These are phyloP conservation scores for Candida pini DNA, from an alignment of 805 yeast species.

Conservation along the genomic window DNA sequence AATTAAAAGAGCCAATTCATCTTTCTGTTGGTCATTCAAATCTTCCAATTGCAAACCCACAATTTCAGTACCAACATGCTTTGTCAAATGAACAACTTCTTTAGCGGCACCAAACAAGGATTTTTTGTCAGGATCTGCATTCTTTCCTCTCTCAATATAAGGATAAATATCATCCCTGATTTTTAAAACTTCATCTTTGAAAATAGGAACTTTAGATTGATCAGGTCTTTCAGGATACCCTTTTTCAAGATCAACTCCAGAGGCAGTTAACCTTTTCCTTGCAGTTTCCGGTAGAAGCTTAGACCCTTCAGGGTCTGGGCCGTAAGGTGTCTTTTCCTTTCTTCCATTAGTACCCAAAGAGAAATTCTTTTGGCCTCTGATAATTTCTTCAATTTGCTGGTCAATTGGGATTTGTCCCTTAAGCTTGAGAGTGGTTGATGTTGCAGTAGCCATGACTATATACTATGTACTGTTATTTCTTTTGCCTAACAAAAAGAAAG, in stretches of 20 bases:
- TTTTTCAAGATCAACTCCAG: constrained; percentile 31
- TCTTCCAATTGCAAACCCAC: constrained; percentile 41
- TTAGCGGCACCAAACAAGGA: constrained; percentile 36
- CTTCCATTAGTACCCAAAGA: not conserved
- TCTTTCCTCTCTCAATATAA: constrained; percentile 31
- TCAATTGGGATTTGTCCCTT: not conserved
- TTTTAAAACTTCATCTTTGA: constrained; percentile 34
- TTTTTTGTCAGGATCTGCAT: constrained; percentile 38
- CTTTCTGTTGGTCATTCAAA: constrained; percentile 37
- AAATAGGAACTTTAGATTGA: constrained; percentile 30
- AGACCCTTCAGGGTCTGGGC: constrained; percentile 20
- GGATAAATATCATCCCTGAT: constrained; percentile 32
- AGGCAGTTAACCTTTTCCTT: constrained; percentile 28
- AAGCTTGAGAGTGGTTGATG: not conserved
- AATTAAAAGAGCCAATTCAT: constrained; percentile 41
- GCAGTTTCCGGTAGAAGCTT: constrained; percentile 24
- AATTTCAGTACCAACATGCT: constrained; percentile 46
- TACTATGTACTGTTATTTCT: too few species aligned
- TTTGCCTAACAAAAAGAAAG: too few species aligned
- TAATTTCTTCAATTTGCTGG: not conserved
- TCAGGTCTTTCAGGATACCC: constrained; percentile 39
- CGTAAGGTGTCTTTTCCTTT: constrained; percentile 14
- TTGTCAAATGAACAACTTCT: constrained; percentile 38
- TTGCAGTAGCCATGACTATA: too few species aligned
- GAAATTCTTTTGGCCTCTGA: not conserved